These are phyloP conservation scores for Ustilago nuda DNA, from an alignment of 1,284 basidiomycete genomes.

Conservation along the genomic window DNA sequence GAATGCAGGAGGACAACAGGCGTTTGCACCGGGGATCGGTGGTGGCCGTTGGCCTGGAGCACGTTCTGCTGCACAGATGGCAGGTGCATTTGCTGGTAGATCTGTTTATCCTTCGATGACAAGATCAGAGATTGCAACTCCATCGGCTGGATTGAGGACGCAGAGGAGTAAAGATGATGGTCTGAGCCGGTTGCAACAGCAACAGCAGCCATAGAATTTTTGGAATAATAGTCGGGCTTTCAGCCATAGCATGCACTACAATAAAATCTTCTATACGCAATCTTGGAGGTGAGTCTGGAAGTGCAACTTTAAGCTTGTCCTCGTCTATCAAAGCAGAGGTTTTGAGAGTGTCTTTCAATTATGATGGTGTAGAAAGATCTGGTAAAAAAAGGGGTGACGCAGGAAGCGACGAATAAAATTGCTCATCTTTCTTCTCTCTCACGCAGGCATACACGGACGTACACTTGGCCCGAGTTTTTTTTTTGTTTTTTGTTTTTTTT, in stretches of 20 bases:
- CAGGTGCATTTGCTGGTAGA: constrained; percentile 10
- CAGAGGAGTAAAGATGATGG: constrained; percentile 26
- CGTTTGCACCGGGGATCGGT: constrained; percentile 9
- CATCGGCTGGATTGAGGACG: constrained; percentile 9
- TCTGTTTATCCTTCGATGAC: constrained; percentile 12
- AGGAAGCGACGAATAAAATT: background rate
- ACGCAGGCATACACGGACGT: background rate
- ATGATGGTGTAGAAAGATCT: background rate
- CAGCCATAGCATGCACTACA: no score
- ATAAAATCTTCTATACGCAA: no score
- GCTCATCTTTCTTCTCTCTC: background rate
- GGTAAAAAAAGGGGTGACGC: background rate
- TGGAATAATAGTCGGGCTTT: no score
- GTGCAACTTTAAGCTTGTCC: background rate
- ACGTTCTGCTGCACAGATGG: background rate
- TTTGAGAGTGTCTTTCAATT: background rate
- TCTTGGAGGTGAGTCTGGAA: no score
- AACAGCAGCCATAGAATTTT: constrained; percentile 8
- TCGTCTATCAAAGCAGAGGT: background rate
- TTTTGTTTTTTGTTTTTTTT: background rate
- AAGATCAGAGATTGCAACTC: constrained; percentile 27
- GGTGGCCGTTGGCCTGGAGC: background rate
- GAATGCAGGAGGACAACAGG: constrained; percentile 4
- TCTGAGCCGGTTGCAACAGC: constrained; percentile 8
- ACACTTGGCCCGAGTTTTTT: background rate